phyloP scores from a whole-genome alignment of 2,329 filamentous ascomycete genomes.

The Phialocephala sp. region DNA sequence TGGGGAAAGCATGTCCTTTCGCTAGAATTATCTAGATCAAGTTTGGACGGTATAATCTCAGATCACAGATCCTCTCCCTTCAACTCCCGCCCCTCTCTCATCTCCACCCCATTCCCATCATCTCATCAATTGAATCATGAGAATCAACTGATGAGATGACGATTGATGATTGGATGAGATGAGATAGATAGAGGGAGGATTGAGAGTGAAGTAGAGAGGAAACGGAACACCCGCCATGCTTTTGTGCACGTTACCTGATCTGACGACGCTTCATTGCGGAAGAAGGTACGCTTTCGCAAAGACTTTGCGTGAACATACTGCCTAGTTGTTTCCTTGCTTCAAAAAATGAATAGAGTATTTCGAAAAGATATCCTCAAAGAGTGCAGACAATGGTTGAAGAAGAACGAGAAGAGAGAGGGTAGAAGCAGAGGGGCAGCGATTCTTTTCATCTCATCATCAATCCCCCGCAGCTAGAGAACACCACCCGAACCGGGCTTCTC shows the following conservation, averaged over 20 bases:
- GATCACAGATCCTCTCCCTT: conserved; percentile 50
- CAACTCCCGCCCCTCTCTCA: background rate
- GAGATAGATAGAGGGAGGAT: conserved; percentile 5
- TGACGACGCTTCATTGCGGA: conserved; percentile 30
- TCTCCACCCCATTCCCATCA: background rate
- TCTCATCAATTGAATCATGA: conserved; percentile 1
- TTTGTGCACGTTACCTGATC: conserved; percentile 36
- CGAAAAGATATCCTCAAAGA: background rate
- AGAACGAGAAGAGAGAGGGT: background rate
- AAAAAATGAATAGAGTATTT: background rate
- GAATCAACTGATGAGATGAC: no score
- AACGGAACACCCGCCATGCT: conserved; percentile 37
- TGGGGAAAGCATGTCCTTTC: conserved; percentile 77
- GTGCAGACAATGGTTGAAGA: background rate
- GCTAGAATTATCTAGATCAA: conserved; percentile 89
- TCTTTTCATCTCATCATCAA: no score
- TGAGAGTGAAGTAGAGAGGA: conserved; percentile 11
- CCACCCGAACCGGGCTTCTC: background rate
- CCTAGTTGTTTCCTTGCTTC: conserved; percentile 3
- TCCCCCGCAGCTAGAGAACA: no score
- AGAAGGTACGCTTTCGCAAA: conserved; percentile 18
- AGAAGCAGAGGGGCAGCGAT: background rate
- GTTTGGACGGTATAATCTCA: conserved; percentile 80
- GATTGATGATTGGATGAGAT: conserved; percentile 1
- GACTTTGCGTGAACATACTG: conserved; percentile 28